Percentiles rank a stretch among this genome's conserved stretches.
Conservation (phyloP, 2,329 filamentous ascomycete genomes). For the Penicillium aurantiogriseum region DNA sequence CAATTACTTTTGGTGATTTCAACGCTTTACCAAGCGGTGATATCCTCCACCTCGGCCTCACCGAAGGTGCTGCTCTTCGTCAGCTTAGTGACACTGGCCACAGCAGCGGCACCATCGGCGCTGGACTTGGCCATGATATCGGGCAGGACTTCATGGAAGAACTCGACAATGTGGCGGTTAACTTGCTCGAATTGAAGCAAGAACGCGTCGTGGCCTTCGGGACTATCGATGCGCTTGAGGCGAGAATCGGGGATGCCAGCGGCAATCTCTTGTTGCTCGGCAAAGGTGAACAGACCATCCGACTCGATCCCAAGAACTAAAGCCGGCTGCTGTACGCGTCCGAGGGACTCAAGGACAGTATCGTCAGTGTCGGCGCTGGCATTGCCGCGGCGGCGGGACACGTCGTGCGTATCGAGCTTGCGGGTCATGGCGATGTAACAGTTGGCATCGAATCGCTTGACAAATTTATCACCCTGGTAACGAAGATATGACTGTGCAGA, state of each 20-base stretch:
- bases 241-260: slow-evolving; percentile 73
- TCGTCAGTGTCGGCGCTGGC: slow-evolving; percentile 39
- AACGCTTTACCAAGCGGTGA: slow-evolving; percentile 76
- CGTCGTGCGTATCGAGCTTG: slow-evolving; percentile 95
- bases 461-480: slow-evolving; percentile 95
- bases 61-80: slow-evolving; percentile 91
- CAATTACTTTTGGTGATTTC: slow-evolving; percentile 1
- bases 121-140: slow-evolving; percentile 77
- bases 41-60: slow-evolving; percentile 93
- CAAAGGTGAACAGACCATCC: slow-evolving; percentile 94
- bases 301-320: slow-evolving; percentile 92
- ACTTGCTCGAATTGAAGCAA: slow-evolving; percentile 96
- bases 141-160: slow-evolving; percentile 76
- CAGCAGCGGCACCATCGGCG: slow-evolving; percentile 46
- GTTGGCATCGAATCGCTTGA: slow-evolving; percentile 94
- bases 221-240: slow-evolving; percentile 84
- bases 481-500: slow-evolving; percentile 96
- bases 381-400: slow-evolving; percentile 69
- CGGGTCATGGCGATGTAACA: slow-evolving; percentile 99
- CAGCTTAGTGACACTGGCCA: slow-evolving; percentile 59
- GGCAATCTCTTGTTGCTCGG: slow-evolving; percentile 91
- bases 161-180: slow-evolving; percentile 79
- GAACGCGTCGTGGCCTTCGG: slow-evolving; percentile 95
- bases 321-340: slow-evolving; percentile 80
- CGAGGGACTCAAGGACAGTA: slow-evolving; percentile 70